Percentiles rank a stretch among this genome's conserved stretches.
phyloP scores from a whole-genome alignment of 768 basidiomycete species.

The Amanita muscaria region DNA sequence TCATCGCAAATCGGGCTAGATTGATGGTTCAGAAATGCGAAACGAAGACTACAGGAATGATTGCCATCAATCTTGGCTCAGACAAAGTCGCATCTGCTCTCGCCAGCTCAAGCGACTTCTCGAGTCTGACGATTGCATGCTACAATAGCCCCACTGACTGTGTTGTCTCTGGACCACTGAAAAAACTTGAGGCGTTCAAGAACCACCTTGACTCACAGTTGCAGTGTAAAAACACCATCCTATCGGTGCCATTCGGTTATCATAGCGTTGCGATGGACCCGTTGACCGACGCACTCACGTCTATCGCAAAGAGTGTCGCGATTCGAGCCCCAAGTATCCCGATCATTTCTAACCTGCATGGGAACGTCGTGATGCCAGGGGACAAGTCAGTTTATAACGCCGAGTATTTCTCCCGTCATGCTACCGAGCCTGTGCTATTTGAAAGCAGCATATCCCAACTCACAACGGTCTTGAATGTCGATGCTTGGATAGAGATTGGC shows the following conservation, averaged over 20 bases:
- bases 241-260: constrained; percentile 53
- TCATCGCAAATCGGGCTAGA: constrained; percentile 52
- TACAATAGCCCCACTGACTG: constrained; percentile 51
- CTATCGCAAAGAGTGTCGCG: constrained; percentile 26
- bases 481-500: constrained; percentile 59
- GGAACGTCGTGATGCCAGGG: constrained; percentile 42
- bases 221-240: constrained; percentile 30
- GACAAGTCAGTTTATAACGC: constrained; percentile 38
- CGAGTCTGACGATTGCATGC: constrained; percentile 44
- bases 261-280: constrained; percentile 62
- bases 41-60: constrained; percentile 45
- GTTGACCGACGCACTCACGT: constrained; percentile 39
- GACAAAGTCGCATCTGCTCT: constrained; percentile 27
- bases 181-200: constrained; percentile 34
- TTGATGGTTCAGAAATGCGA: constrained; percentile 45
- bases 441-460: constrained; percentile 39
- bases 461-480: constrained; percentile 21
- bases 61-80: constrained; percentile 38
- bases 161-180: constrained; percentile 49
- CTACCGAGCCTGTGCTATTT: constrained; percentile 49
- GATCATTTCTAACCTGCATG: constrained; percentile 54
- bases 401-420: constrained; percentile 53
- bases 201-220: constrained; percentile 27
- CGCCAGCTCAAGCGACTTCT: constrained; percentile 22
- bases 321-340: constrained; percentile 45